A percentile compares a stretch with the other conserved stretches of the same genome.
Evolutionary conservation across 768 basidiomycete genomes (phyloP).

Genomic region (Xerocomus spinulosus): DNA sequence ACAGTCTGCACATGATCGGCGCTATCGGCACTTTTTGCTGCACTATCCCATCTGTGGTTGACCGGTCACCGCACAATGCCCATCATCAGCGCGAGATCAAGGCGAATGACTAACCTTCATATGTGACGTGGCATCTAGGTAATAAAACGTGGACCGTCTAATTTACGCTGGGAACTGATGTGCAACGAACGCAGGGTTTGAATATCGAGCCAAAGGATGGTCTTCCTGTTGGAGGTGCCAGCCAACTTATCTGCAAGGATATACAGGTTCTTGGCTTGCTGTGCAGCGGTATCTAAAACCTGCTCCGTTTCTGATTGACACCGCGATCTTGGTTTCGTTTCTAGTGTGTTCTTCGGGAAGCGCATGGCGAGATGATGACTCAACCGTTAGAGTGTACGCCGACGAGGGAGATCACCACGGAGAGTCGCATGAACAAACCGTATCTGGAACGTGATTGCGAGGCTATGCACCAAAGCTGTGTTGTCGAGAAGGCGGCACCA

Average conservation of each 20-base stretch:
- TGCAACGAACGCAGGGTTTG: too few relatives aligned
- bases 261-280: not conserved
- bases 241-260: not conserved
- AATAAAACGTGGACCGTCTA: not conserved
- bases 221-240: not conserved
- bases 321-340: not conserved
- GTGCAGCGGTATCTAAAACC: not conserved
- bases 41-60: constrained; percentile 1
- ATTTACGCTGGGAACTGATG: not conserved
- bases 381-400: not conserved
- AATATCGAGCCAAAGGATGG: too few relatives aligned
- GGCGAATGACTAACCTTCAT: not conserved
- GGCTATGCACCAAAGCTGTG: constrained; percentile 10
- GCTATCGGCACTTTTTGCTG: not conserved
- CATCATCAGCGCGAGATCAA: not conserved
- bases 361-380: constrained; percentile 6
- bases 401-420: not conserved
- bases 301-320: not conserved
- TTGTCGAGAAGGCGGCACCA: constrained; percentile 14
- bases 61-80: not conserved
- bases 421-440: constrained; percentile 2
- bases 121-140: not conserved
- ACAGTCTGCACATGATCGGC: not conserved
- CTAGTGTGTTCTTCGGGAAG: not conserved
- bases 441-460: constrained; percentile 1